Evolutionary conservation across 1,284 basidiomycete genomes (phyloP).

Genomic region (Moesziomyces aphidis): DNA sequence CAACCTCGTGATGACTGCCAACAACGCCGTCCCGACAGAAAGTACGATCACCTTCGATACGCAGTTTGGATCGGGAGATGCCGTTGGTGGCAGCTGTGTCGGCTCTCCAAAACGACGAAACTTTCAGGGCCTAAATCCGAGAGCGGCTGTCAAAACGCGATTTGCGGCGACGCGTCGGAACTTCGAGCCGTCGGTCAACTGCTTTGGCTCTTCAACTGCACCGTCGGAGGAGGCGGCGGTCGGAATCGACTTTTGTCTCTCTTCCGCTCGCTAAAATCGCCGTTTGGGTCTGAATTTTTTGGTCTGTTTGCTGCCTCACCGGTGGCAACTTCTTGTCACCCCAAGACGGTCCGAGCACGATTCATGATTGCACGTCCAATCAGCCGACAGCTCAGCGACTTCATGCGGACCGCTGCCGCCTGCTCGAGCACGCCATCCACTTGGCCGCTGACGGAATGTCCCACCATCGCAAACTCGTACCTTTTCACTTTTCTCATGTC

Average conservation of each 20-base stretch:
- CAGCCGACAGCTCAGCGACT: neutral
- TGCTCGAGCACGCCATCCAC: conserved; percentile 19
- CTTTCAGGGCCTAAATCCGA: neutral
- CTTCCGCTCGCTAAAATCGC: neutral
- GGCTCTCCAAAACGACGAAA: neutral
- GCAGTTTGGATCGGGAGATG: neutral
- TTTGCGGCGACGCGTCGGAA: neutral
- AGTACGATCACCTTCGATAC: neutral
- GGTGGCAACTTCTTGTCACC: no score
- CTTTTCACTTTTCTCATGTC: neutral
- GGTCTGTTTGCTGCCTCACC: neutral
- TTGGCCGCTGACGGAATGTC: conserved; percentile 11
- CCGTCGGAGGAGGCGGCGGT: no score
- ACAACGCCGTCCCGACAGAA: no score
- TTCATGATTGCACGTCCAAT: neutral
- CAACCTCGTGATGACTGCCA: no score
- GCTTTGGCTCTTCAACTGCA: neutral
- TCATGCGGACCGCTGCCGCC: neutral
- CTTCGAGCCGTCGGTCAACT: conserved; percentile 22
- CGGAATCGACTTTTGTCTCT: no score
- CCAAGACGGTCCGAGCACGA: no score
- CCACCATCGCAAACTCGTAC: neutral
- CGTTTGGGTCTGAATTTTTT: neutral
- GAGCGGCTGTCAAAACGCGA: neutral
- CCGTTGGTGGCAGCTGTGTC: neutral